A percentile compares a stretch with the other conserved stretches of the same genome.
These are phyloP conservation scores for Wickerhamomyces chambardii DNA, from an alignment of 805 yeast genomes.

Conservation along the genomic window DNA sequence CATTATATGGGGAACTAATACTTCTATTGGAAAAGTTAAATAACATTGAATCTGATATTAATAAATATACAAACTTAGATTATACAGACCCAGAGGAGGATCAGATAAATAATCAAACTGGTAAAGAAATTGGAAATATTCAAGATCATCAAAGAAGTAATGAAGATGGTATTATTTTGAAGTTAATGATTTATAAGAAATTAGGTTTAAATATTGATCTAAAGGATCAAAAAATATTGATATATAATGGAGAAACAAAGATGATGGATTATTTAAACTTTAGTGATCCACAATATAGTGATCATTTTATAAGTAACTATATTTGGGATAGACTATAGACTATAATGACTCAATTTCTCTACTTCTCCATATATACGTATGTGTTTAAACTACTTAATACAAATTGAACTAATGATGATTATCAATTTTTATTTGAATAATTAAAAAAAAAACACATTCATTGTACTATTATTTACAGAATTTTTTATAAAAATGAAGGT, in stretches of 20 bases:
- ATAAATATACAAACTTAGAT: constrained; percentile 16
- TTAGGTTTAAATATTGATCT: constrained; percentile 46
- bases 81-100: constrained; percentile 19
- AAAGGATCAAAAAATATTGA: constrained; percentile 32
- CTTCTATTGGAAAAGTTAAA: constrained; percentile 27
- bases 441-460: too few species aligned
- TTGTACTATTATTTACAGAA: too few species aligned
- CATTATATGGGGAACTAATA: constrained; percentile 26
- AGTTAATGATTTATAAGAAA: constrained; percentile 49
- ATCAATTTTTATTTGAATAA: too few species aligned
- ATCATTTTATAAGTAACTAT: constrained; percentile 63
- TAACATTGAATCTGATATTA: constrained; percentile 23
- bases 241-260: constrained; percentile 38
- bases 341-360: not conserved
- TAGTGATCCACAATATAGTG: constrained; percentile 43
- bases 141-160: too few species aligned
- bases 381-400: too few species aligned
- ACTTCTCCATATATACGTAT: too few species aligned
- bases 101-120: constrained; percentile 5
- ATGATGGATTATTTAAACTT: constrained; percentile 41
- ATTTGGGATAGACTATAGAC: constrained; percentile 62
- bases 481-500: too few species aligned
- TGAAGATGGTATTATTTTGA: constrained; percentile 23
- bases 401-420: too few species aligned
- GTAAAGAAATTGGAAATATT: not conserved